Percentiles rank a stretch among this genome's conserved stretches.
These are phyloP conservation scores for Ceriops tagal DNA, from an alignment of 345 rosid genomes.

Conservation along the genomic window DNA sequence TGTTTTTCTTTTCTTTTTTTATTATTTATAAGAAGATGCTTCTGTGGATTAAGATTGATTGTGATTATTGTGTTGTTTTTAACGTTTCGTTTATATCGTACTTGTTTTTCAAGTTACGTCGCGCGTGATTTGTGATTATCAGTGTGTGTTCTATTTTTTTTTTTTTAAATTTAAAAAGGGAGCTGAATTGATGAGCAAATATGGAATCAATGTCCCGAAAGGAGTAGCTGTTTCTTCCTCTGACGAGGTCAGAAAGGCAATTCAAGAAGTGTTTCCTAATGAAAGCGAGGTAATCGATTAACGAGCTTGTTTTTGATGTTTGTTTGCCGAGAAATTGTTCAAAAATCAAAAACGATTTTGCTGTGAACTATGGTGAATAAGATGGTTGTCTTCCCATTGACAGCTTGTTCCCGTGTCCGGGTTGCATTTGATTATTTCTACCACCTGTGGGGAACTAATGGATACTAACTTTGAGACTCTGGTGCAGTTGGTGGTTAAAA, in stretches of 20 bases:
- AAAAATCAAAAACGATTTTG: not conserved
- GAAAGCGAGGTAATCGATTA: conserved; percentile 55
- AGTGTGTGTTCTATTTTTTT: not conserved
- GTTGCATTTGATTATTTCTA: too few relatives aligned
- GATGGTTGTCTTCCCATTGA: not conserved
- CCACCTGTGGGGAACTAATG: not conserved
- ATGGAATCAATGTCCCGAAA: conserved; percentile 86
- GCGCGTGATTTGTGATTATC: not conserved
- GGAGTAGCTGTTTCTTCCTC: conserved; percentile 76
- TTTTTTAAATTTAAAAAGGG: conserved; percentile 42
- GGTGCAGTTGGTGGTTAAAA: conserved; percentile 88
- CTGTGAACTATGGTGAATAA: not conserved
- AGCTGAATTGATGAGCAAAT: conserved; percentile 88
- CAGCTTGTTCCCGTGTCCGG: too few relatives aligned
- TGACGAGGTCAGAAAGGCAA: conserved; percentile 59
- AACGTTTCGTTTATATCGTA: not conserved
- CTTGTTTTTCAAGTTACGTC: not conserved
- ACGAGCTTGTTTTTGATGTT: not conserved
- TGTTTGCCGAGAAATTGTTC: not conserved
- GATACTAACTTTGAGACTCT: conserved; percentile 11
- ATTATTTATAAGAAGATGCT: too few relatives aligned
- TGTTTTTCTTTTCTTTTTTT: not conserved
- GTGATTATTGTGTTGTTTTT: not conserved
- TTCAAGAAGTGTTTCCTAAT: conserved; percentile 58
- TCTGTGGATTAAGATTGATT: not conserved